Evolutionary conservation across 2,329 filamentous ascomycete genomes (phyloP).

Genomic region (Pseudogymnoascus sp.): DNA sequence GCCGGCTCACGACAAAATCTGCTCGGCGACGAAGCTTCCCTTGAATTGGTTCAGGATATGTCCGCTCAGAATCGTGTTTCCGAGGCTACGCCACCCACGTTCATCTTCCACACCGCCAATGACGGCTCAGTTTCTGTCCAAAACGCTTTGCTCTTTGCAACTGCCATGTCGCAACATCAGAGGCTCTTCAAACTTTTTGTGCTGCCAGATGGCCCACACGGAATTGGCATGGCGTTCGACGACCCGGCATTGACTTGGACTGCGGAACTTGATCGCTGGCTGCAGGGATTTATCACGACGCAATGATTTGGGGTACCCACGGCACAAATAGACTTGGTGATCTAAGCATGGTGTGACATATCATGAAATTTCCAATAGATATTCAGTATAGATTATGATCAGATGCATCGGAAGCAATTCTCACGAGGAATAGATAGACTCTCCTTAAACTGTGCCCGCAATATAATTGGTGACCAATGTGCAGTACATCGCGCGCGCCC

Average conservation of each 20-base stretch:
- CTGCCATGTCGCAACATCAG: slow-evolving; percentile 21
- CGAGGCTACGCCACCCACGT: slow-evolving; percentile 27
- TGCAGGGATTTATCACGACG: slow-evolving; percentile 21
- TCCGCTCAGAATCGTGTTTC: slow-evolving; percentile 25
- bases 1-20: slow-evolving; percentile 19
- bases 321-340: background rate
- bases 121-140: slow-evolving; percentile 24
- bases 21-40: slow-evolving; percentile 19
- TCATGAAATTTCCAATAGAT: background rate
- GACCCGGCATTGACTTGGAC: slow-evolving; percentile 25
- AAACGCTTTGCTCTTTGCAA: slow-evolving; percentile 25
- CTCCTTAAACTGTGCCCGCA: background rate
- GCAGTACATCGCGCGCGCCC: slow-evolving; percentile 22
- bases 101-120: slow-evolving; percentile 31
- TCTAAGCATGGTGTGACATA: background rate
- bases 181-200: slow-evolving; percentile 24
- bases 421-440: too few relatives aligned
- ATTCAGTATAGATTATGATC: background rate
- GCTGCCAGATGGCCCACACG: slow-evolving; percentile 27
- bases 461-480: background rate
- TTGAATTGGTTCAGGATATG: slow-evolving; percentile 20
- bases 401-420: too few relatives aligned
- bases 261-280: slow-evolving; percentile 25
- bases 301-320: background rate
- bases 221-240: slow-evolving; percentile 23